Conservation (phyloP, 2,329 filamentous ascomycete genomes). For the Cladorrhinum sp. region DNA sequence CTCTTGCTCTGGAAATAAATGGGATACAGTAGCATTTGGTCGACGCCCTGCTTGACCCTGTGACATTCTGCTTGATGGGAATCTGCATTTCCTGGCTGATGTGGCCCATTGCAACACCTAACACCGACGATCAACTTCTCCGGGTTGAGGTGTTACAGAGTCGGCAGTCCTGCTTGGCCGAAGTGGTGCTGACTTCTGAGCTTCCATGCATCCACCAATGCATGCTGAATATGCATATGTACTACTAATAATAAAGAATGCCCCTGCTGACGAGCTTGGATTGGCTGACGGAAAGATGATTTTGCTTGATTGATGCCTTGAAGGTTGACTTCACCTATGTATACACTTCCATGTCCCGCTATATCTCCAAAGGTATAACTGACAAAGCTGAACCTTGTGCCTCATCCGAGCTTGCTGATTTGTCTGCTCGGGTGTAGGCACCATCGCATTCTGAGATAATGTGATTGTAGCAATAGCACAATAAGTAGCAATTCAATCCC, state of each 20-base stretch:
- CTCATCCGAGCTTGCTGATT: too few relatives aligned
- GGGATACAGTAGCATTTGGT: too few relatives aligned
- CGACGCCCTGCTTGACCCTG: not conserved
- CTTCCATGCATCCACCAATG: not conserved
- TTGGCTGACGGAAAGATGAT: not conserved
- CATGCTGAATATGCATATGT: not conserved
- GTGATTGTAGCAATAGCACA: too few relatives aligned
- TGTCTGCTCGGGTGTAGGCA: too few relatives aligned
- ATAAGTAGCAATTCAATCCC: too few relatives aligned
- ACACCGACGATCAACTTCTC: not conserved
- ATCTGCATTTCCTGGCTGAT: not conserved
- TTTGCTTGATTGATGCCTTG: not conserved
- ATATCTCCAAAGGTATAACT: not conserved
- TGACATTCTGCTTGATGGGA: not conserved
- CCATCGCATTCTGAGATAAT: too few relatives aligned
- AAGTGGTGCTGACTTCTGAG: not conserved
- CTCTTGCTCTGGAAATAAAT: too few relatives aligned
- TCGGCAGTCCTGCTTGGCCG: not conserved
- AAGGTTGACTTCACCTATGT: not conserved
- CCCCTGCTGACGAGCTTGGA: not conserved
- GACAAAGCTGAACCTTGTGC: too few relatives aligned
- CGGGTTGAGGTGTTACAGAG: not conserved
- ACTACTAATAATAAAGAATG: not conserved
- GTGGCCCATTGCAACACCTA: not conserved
- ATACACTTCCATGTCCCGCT: not conserved